A percentile compares a stretch with the other conserved stretches of the same genome.
These are phyloP conservation scores for Populus nigra DNA, from an alignment of 345 rosid species.

Conservation along the genomic window DNA sequence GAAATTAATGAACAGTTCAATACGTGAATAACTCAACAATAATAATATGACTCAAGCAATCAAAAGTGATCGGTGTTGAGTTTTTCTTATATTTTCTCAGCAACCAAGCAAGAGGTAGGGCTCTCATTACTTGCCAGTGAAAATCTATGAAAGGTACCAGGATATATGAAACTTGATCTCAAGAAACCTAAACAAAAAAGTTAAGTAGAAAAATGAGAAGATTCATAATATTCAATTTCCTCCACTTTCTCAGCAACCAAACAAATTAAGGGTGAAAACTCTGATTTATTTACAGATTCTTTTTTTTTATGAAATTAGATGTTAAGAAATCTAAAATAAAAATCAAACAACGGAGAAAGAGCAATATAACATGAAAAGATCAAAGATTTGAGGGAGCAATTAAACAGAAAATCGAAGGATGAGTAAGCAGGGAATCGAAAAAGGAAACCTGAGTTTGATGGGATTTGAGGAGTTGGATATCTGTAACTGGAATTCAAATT, in stretches of 20 bases:
- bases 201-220: no score
- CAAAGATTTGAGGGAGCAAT: neutral
- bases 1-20: no score
- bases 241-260: slow-evolving; percentile 13
- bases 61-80: no score
- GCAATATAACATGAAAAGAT: neutral
- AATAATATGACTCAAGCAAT: no score
- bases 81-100: no score
- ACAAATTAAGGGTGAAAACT: neutral
- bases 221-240: no score
- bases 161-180: no score
- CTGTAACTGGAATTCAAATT: slow-evolving; percentile 15
- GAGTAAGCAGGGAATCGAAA: neutral
- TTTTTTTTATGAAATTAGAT: neutral
- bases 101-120: no score
- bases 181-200: no score
- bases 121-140: no score
- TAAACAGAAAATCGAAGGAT: neutral
- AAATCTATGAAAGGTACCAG: no score
- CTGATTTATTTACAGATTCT: neutral
- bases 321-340: neutral
- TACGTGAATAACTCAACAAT: no score
- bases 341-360: neutral
- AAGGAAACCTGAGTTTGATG: slow-evolving; percentile 23
- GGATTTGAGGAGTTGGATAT: slow-evolving; percentile 19